Evolutionary conservation across 2,329 filamentous ascomycete genomes (phyloP).

Genomic region (Macrophomina pseudophaseolina): DNA sequence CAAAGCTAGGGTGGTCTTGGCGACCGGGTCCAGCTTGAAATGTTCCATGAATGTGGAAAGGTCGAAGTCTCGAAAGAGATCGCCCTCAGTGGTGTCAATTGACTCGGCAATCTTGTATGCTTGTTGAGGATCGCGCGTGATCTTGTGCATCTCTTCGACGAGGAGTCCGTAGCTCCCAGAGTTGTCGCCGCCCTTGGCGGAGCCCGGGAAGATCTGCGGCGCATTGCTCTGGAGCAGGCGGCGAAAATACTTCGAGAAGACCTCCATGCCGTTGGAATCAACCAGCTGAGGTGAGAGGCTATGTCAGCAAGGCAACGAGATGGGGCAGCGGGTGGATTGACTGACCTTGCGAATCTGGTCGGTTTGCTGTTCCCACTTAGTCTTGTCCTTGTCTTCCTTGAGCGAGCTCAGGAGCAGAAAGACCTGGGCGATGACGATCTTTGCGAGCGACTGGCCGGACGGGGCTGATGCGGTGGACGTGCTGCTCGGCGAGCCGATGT

Average conservation of each 20-base stretch:
- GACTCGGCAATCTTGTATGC: constrained; percentile 91
- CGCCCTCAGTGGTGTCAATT: constrained; percentile 86
- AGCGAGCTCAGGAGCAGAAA: constrained; percentile 93
- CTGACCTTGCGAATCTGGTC: constrained; percentile 90
- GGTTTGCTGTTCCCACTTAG: constrained; percentile 90
- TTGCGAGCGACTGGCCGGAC: constrained; percentile 66
- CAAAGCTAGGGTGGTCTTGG: constrained; percentile 85
- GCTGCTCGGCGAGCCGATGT: constrained; percentile 59
- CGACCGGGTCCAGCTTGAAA: constrained; percentile 87
- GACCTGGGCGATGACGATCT: constrained; percentile 94
- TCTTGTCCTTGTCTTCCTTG: constrained; percentile 93
- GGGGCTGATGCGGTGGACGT: constrained; percentile 51
- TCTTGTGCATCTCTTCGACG: constrained; percentile 82
- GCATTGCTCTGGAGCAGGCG: constrained; percentile 92
- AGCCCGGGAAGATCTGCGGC: constrained; percentile 83
- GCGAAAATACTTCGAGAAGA: constrained; percentile 94
- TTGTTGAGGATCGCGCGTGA: constrained; percentile 79
- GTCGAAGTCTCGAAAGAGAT: constrained; percentile 95
- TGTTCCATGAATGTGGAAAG: constrained; percentile 95
- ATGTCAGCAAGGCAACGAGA: constrained; percentile 31
- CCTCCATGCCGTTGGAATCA: constrained; percentile 99
- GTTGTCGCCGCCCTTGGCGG: constrained; percentile 74
- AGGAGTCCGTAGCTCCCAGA: constrained; percentile 84
- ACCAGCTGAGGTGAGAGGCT: constrained; percentile 68
- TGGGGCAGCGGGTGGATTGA: background rate